Evolutionary conservation across 805 yeast species (phyloP), one percentile per base, ranked within the genome.

Genomic region (Teunomyces cretensis): DNA sequence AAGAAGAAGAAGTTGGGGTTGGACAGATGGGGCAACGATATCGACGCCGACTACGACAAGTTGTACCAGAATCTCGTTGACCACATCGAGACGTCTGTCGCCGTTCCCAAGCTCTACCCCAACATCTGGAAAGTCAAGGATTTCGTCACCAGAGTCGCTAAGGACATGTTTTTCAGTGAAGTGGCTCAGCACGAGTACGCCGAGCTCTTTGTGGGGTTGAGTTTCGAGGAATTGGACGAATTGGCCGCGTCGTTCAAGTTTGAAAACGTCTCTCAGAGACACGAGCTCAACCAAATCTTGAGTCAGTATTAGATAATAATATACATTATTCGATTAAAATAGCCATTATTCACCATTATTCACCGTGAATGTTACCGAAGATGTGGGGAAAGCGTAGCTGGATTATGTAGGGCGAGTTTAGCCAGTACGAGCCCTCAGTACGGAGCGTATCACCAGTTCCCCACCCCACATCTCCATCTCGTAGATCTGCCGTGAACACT

Each of bases 161-260:
- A 75, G 48, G 78, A 75, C 31, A 65, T 65, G 64, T 55, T 76
- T 35, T 62, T 76, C 44, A 65, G 74, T 14, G 74, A 75, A 53
- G 70, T 68, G 47, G 60, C 69, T 27, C 69, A 67, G 45, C 68
- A 69, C 46, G 80, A 74, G 49, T 76, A 65, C 49, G 79, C 80
- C 9, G 75, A 72, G 27, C 64, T 66, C 27, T 72, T 71, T 46
- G 67, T 57, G 28, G 76, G 61, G 32, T 65, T 75, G 50, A 51
- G 63, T 4, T 68, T 67, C 43, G 78, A 74, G 28, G 78, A 76
- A 28, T 60, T 76, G 45, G 80, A 76, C 52, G 79, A 72, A 49
- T 60, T 76, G 55, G 80, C 80, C 26, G 76, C 74, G n/a, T 62
- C 68, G 42, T 76, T 74, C 65, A 75, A 75, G 58, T 66, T 76